phyloP scores from a whole-genome alignment of 2,329 filamentous ascomycete species.

The Fusarium ramigenum region DNA sequence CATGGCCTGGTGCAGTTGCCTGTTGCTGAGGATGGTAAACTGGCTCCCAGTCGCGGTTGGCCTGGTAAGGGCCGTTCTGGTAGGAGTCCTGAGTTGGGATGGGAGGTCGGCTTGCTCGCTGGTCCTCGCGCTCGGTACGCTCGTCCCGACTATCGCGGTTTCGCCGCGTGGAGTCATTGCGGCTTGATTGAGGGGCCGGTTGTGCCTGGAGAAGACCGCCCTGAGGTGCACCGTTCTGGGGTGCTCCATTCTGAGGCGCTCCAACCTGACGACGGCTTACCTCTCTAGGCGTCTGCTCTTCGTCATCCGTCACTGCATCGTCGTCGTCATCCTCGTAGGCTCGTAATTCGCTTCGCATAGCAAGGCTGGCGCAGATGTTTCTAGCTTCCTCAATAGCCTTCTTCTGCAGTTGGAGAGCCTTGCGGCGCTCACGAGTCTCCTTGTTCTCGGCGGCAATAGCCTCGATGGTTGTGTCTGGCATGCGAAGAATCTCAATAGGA shows the following conservation, averaged over 20 bases:
- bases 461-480: conserved; percentile 57
- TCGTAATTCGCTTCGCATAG: conserved; percentile 62
- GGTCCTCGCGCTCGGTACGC: conserved; percentile 27
- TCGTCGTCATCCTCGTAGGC: conserved; percentile 51
- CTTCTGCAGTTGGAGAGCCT: conserved; percentile 59
- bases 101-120: conserved; percentile 36
- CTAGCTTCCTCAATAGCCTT: conserved; percentile 61
- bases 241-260: conserved; percentile 22
- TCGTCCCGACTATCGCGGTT: conserved; percentile 40
- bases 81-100: conserved; percentile 34
- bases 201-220: conserved; percentile 30
- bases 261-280: conserved; percentile 31
- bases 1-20: conserved; percentile 31
- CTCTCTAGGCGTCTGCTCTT: conserved; percentile 32
- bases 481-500: conserved; percentile 60
- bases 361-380: conserved; percentile 59
- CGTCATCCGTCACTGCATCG: conserved; percentile 45
- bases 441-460: conserved; percentile 63
- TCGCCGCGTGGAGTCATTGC: conserved; percentile 36
- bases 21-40: conserved; percentile 37
- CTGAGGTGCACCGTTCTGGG: conserved; percentile 23
- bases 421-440: conserved; percentile 60
- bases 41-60: conserved; percentile 45
- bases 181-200: conserved; percentile 11
- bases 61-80: conserved; percentile 33